phyloP scores from a whole-genome alignment of 1,284 basidiomycete genomes.

The Irpex sp. region DNA sequence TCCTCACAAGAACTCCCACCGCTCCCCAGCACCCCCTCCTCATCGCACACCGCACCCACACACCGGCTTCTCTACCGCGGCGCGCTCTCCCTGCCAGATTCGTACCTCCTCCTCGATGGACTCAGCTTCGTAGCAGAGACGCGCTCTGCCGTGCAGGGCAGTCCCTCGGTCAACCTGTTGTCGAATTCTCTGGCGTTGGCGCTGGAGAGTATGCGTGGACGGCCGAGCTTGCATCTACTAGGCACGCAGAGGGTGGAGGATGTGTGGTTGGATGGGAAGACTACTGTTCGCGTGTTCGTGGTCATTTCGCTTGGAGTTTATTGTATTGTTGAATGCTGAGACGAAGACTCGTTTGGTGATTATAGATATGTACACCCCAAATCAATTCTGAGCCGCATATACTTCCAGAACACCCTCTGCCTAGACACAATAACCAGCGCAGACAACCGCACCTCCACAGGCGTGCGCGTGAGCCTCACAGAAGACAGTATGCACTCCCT shows the following conservation, averaged over 20 bases:
- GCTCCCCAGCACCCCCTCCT: not conserved
- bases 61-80: constrained; percentile 71
- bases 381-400: constrained; percentile 57
- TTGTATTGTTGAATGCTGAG: too few relatives aligned
- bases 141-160: constrained; percentile 29
- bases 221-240: constrained; percentile 57
- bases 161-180: constrained; percentile 37
- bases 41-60: not conserved
- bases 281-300: constrained; percentile 60
- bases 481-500: constrained; percentile 49
- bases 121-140: constrained; percentile 57
- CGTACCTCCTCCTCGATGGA: constrained; percentile 67
- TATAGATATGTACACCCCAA: constrained; percentile 65
- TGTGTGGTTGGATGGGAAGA: constrained; percentile 56
- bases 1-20: not conserved
- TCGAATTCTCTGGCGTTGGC: constrained; percentile 69
- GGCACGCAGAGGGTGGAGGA: constrained; percentile 50
- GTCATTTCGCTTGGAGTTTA: too few relatives aligned
- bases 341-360: too few relatives aligned
- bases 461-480: constrained; percentile 66
- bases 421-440: constrained; percentile 40
- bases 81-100: constrained; percentile 70
- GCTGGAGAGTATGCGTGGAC: constrained; percentile 77
- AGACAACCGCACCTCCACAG: constrained; percentile 38
- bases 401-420: constrained; percentile 71